Conservation (phyloP, 2,329 filamentous ascomycete species). For the Ambrosiella cleistominuta region DNA sequence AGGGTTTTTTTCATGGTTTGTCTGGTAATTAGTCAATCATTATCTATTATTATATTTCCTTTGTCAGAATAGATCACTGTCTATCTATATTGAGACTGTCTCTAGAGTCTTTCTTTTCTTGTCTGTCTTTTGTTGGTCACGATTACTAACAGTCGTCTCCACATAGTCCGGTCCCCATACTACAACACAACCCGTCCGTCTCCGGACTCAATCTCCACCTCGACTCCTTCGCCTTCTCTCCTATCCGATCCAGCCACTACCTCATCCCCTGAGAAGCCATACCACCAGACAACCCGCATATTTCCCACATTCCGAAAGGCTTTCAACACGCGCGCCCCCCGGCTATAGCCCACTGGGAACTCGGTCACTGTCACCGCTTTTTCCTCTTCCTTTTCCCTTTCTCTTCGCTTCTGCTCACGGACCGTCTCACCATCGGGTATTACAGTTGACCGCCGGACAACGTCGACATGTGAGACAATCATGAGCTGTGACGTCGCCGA, state of each 20-base stretch:
- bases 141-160: too few relatives aligned
- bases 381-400: not conserved
- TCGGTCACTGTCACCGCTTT: not conserved
- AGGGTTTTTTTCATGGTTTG: not conserved
- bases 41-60: not conserved
- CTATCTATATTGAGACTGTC: not conserved
- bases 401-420: not conserved
- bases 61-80: not conserved
- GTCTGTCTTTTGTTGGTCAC: too few relatives aligned
- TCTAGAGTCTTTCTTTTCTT: too few relatives aligned
- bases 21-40: not conserved
- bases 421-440: not conserved
- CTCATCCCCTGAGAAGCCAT: slow-evolving; percentile 9
- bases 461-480: slow-evolving; percentile 6
- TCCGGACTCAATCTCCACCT: not conserved
- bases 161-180: too few relatives aligned
- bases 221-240: not conserved
- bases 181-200: not conserved
- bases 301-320: slow-evolving; percentile 1
- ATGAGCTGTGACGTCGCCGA: slow-evolving; percentile 5
- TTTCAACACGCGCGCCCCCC: slow-evolving; percentile 4
- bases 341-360: slow-evolving; percentile 2
- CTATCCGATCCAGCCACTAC: not conserved
- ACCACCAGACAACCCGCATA: slow-evolving; percentile 10
- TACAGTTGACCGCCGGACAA: not conserved